Evolutionary conservation across 2,329 filamentous ascomycete genomes (phyloP), one percentile per base, ranked within the genome.

Genomic region (Fonsecaea multimorphosa): DNA sequence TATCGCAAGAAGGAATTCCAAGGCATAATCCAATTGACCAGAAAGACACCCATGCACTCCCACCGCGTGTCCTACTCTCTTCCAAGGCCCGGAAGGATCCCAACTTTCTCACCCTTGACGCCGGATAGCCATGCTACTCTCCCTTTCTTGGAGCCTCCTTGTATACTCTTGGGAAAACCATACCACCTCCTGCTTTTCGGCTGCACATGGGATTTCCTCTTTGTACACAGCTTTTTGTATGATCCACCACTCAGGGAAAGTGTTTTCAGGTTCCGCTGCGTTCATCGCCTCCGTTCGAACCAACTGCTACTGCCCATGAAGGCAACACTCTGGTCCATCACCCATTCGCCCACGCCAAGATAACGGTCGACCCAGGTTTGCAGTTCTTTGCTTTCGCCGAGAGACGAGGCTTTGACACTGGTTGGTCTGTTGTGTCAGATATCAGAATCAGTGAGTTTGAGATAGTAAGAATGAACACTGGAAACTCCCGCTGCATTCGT

Each of bases 321-420:
- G 46, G 93, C 93, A 34, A 98, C 92, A 32, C 93, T 96, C 82
- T 96, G 91, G 79, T 99, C 95, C 93, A 99, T 96, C 70, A 97
- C 91, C 87, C 93, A 97, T 83, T 99, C 95, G 73, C 95, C 95
- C 19, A 97, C 89, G 69, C 92, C 92, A 51, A 98, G 88, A 78
- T 98, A 98, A 77, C 90, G 94, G 75, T 94, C 90, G 72, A 98
- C 87, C 93, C 93, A 98, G 75, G 89, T 89, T 77, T 90, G 89
- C 72, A 95, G 80, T 69, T 93, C 90, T 77, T 92, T 91, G 78
- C 89, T 94, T 65, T 96, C 92, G 76, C 90, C 86, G 75, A 97
- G 86, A 73, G 89, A 89, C 71, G 97, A 93, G 74, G 91, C 89
- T 82, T 93, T 92, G 81, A 99, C 86, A 85, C 95, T 97, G 80